Conservation (phyloP, 1,139 yeast species). For the Hyphopichia pseudoburtonii region DNA sequence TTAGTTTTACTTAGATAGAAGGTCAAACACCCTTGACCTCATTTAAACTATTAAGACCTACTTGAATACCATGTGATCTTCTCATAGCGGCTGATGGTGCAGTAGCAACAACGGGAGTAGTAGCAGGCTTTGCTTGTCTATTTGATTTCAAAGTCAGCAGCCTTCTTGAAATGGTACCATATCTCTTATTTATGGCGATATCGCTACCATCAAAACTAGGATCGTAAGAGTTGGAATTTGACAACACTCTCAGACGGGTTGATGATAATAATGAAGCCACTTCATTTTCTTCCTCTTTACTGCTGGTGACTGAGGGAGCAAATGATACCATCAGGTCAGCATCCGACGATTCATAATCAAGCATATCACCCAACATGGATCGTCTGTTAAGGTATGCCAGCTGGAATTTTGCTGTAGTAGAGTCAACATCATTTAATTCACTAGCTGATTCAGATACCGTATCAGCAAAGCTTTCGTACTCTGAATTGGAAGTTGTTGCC, state of each 20-base stretch:
- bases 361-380: constrained; percentile 48
- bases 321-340: constrained; percentile 5
- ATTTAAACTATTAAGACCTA: constrained; percentile 11
- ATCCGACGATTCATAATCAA: constrained; percentile 40
- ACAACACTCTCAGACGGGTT: constrained; percentile 7
- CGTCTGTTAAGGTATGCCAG: constrained; percentile 31
- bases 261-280: background rate
- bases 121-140: constrained; percentile 8
- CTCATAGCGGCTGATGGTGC: constrained; percentile 15
- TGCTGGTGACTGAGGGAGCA: background rate
- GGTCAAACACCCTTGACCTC: background rate
- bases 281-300: background rate
- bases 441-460: constrained; percentile 6
- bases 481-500: background rate
- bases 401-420: constrained; percentile 24
- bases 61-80: constrained; percentile 19
- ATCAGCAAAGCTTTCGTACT: constrained; percentile 10
- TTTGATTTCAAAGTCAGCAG: constrained; percentile 1
- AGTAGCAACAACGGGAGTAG: constrained; percentile 7
- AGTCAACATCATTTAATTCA: constrained; percentile 13
- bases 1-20: background rate
- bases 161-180: constrained; percentile 17
- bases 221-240: constrained; percentile 8
- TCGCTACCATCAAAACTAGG: constrained; percentile 8
- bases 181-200: constrained; percentile 18